Conservation (phyloP, 345 rosid species). For the Cochlearia excelsa region DNA sequence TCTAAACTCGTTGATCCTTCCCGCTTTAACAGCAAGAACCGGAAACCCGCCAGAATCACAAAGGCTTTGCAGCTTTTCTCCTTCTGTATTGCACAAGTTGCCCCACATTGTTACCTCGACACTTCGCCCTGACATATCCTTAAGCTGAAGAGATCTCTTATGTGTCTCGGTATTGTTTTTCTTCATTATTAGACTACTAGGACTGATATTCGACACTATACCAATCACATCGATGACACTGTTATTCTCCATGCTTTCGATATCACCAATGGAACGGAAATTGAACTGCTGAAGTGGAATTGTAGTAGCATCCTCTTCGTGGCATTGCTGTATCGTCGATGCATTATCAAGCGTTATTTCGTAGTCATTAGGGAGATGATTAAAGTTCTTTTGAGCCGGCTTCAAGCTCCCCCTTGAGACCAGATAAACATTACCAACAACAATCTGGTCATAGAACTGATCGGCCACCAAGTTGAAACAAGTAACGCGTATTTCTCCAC, state of each 20-base stretch:
- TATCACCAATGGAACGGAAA: slow-evolving; percentile 64
- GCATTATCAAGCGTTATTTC: slow-evolving; percentile 64
- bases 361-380: slow-evolving; percentile 74
- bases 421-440: slow-evolving; percentile 66
- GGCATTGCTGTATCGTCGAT: slow-evolving; percentile 60
- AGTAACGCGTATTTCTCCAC: slow-evolving; percentile 85
- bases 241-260: slow-evolving; percentile 71
- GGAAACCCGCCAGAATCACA: slow-evolving; percentile 78
- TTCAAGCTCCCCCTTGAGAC: slow-evolving; percentile 65
- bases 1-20: slow-evolving; percentile 72
- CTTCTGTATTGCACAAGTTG: slow-evolving; percentile 64
- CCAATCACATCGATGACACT: slow-evolving; percentile 67
- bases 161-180: slow-evolving; percentile 81
- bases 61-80: slow-evolving; percentile 60
- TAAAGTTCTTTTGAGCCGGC: slow-evolving; percentile 80
- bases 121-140: slow-evolving; percentile 77
- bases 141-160: slow-evolving; percentile 74
- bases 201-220: slow-evolving; percentile 57
- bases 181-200: slow-evolving; percentile 57
- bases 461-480: slow-evolving; percentile 86
- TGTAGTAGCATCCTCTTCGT: slow-evolving; percentile 56
- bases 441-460: slow-evolving; percentile 73
- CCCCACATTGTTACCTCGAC: slow-evolving; percentile 94
- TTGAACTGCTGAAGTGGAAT: slow-evolving; percentile 72
- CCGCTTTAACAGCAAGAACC: slow-evolving; percentile 74